Percentiles rank a stretch among this genome's conserved stretches.
Evolutionary conservation across 768 basidiomycete species (phyloP).

Genomic region (Amanita pseudoporphyria): DNA sequence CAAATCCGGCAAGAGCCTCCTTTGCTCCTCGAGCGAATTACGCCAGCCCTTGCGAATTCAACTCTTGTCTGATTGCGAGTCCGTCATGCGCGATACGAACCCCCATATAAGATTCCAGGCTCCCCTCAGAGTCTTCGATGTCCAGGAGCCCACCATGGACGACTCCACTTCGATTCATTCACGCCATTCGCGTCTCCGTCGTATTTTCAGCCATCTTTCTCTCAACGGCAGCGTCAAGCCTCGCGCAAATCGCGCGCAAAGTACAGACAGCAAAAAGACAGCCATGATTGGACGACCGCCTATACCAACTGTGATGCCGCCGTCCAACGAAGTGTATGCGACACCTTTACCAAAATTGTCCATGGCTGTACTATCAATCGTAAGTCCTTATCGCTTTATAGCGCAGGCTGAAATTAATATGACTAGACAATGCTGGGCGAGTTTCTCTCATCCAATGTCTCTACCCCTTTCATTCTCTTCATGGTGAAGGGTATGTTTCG

Average conservation of each 20-base stretch:
- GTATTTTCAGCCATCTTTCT: slow-evolving; percentile 33
- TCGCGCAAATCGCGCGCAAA: slow-evolving; percentile 21
- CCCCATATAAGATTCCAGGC: slow-evolving; percentile 2
- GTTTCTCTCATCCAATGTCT: slow-evolving; percentile 89
- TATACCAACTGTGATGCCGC: slow-evolving; percentile 66
- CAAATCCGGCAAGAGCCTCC: not conserved
- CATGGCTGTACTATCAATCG: slow-evolving; percentile 89
- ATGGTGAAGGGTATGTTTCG: slow-evolving; percentile 73
- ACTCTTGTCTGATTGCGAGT: not conserved
- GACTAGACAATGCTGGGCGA: slow-evolving; percentile 89
- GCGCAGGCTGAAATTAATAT: slow-evolving; percentile 7
- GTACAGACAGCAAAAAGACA: slow-evolving; percentile 17
- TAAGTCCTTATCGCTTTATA: slow-evolving; percentile 21
- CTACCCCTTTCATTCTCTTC: slow-evolving; percentile 85
- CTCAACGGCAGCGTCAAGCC: slow-evolving; percentile 25
- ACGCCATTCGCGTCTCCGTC: slow-evolving; percentile 20
- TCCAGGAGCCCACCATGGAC: slow-evolving; percentile 31
- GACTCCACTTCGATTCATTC: slow-evolving; percentile 17
- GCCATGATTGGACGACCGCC: slow-evolving; percentile 44
- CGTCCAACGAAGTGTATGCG: slow-evolving; percentile 50
- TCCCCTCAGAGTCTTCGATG: slow-evolving; percentile 28
- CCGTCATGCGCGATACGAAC: not conserved
- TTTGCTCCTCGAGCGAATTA: not conserved
- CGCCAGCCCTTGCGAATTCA: not conserved
- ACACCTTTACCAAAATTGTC: slow-evolving; percentile 82